Evolutionary conservation across 306 rosid species (phyloP).

Genomic region (Rosa rugosa): DNA sequence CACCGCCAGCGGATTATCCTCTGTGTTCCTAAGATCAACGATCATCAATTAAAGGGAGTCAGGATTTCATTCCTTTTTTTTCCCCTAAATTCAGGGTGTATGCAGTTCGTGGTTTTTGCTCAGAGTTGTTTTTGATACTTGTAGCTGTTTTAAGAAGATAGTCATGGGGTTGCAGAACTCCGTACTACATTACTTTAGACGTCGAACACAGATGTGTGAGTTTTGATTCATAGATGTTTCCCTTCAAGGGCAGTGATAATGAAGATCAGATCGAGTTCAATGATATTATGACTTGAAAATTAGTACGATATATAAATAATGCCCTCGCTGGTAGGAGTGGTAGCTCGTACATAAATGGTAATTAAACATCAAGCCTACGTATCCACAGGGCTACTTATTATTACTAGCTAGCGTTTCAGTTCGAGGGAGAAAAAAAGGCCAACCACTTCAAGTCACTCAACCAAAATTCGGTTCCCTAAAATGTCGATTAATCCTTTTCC

Average conservation of each 20-base stretch:
- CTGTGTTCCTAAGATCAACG: constrained; percentile 7
- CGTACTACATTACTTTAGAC: too few relatives aligned
- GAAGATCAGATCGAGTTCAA: neutral
- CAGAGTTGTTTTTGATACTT: neutral
- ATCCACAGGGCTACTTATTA: too few relatives aligned
- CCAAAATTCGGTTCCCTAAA: too few relatives aligned
- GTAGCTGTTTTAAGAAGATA: neutral
- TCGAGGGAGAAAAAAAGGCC: too few relatives aligned
- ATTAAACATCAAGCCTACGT: too few relatives aligned
- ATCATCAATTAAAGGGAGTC: neutral
- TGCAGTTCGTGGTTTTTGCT: neutral
- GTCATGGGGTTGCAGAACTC: neutral
- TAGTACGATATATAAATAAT: too few relatives aligned
- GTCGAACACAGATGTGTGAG: neutral
- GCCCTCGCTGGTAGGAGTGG: neutral
- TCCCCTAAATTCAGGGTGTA: neutral
- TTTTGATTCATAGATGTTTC: neutral
- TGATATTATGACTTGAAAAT: neutral
- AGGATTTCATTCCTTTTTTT: neutral
- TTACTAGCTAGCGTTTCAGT: neutral
- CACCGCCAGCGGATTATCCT: constrained; percentile 21
- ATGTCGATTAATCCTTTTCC: too few relatives aligned
- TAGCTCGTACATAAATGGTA: too few relatives aligned
- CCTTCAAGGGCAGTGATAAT: neutral
- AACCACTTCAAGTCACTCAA: too few relatives aligned